A percentile compares a stretch with the other conserved stretches of the same genome.
Evolutionary conservation across 306 rosid species (phyloP).

Genomic region (Cucumis cinereus): DNA sequence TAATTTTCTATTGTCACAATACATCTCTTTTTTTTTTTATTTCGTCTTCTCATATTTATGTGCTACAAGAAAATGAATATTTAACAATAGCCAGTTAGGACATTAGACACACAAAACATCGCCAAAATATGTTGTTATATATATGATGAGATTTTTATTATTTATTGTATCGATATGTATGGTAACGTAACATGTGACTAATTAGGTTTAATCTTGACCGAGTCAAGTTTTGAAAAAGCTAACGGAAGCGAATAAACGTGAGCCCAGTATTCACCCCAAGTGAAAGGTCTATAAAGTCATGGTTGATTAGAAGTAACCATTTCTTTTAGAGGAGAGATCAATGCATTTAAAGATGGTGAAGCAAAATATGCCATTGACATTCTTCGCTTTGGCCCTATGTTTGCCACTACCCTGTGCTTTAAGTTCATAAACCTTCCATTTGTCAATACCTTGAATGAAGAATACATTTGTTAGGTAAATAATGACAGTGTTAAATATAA

Average conservation of each 20-base stretch:
- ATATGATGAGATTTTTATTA: too few species aligned
- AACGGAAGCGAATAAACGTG: conserved; percentile 45
- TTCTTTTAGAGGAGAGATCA: conserved; percentile 48
- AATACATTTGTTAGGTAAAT: too few species aligned
- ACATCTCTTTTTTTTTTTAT: too few species aligned
- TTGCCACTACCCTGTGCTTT: conserved; percentile 58
- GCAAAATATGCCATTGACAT: conserved; percentile 76
- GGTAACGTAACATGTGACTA: too few species aligned
- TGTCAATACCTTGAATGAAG: conserved; percentile 40
- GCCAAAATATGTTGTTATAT: too few species aligned
- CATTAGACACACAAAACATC: too few species aligned
- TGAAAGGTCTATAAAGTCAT: conserved; percentile 50
- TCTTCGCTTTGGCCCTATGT: conserved; percentile 32
- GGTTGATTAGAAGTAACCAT: conserved; percentile 37
- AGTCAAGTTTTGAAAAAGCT: conserved; percentile 57
- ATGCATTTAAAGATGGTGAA: conserved; percentile 50
- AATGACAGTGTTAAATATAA: too few species aligned
- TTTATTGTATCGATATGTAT: too few species aligned
- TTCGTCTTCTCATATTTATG: too few species aligned
- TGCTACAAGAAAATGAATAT: too few species aligned
- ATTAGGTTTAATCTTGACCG: conserved; percentile 23
- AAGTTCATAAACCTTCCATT: conserved; percentile 63
- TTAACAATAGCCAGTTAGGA: too few species aligned
- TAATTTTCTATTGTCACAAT: too few species aligned
- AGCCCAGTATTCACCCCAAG: conserved; percentile 71